These are phyloP conservation scores for Elongisporangium undulatum DNA, from an alignment of 352 stramenopile genomes.

Conservation along the genomic window DNA sequence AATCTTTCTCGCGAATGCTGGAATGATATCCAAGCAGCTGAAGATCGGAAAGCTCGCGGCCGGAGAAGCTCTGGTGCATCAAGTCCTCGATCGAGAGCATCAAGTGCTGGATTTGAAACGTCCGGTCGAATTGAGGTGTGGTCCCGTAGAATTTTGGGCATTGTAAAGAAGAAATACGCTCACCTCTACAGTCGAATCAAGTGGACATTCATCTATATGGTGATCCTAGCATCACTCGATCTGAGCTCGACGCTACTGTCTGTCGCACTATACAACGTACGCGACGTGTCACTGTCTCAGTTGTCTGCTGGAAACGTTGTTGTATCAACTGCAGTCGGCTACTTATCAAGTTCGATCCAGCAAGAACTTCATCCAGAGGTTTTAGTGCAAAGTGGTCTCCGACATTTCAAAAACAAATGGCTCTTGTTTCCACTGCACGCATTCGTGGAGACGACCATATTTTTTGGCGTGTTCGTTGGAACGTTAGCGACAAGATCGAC, in stretches of 20 bases:
- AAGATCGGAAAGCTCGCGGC: not conserved
- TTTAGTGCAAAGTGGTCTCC: constrained; percentile 41
- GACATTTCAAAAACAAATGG: constrained; percentile 75
- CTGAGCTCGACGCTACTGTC: constrained; percentile 55
- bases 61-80: not conserved
- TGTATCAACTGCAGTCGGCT: constrained; percentile 52
- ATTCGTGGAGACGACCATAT: constrained; percentile 69
- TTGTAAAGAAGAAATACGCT: constrained; percentile 27
- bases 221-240: constrained; percentile 63
- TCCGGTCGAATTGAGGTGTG: not conserved
- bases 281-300: constrained; percentile 59
- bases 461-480: constrained; percentile 67
- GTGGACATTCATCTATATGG: constrained; percentile 75
- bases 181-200: constrained; percentile 71
- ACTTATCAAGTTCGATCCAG: constrained; percentile 59
- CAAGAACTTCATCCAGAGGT: constrained; percentile 57
- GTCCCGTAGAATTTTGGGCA: constrained; percentile 5
- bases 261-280: constrained; percentile 32
- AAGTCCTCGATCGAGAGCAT: not conserved
- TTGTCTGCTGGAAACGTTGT: constrained; percentile 74
- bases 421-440: constrained; percentile 67
- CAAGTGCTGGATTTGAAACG: not conserved
- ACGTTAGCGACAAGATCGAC: constrained; percentile 71
- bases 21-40: constrained; percentile 54
- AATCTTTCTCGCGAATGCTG: constrained; percentile 67